Evolutionary conservation across 805 yeast species (phyloP).

Genomic region (Pichia sporocuriosa): DNA sequence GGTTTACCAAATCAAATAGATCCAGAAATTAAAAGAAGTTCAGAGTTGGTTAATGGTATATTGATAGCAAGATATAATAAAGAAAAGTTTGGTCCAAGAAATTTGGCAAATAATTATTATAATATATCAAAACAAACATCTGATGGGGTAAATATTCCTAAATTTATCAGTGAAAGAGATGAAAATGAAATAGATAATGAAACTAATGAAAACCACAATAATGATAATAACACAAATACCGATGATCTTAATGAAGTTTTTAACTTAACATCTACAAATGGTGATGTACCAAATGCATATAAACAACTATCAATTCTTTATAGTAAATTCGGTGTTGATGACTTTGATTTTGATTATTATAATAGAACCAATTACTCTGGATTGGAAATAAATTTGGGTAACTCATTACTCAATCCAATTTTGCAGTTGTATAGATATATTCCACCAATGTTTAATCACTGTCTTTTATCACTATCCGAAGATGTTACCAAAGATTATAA

Average conservation of each 20-base stretch:
- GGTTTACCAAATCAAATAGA: constrained; percentile 52
- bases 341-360: constrained; percentile 84
- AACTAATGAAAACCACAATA: not conserved
- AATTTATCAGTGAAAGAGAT: constrained; percentile 55
- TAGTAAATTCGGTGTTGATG: constrained; percentile 87
- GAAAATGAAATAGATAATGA: constrained; percentile 21
- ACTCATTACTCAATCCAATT: constrained; percentile 69
- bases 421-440: constrained; percentile 75
- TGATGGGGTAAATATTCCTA: constrained; percentile 31
- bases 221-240: constrained; percentile 3
- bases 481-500: constrained; percentile 44
- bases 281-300: constrained; percentile 66
- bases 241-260: constrained; percentile 20
- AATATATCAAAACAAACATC: constrained; percentile 29
- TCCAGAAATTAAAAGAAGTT: constrained; percentile 36
- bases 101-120: constrained; percentile 38
- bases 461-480: constrained; percentile 48
- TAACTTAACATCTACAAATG: constrained; percentile 27
- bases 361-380: constrained; percentile 74
- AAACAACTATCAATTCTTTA: constrained; percentile 69
- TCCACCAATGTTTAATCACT: constrained; percentile 63
- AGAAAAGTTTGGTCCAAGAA: constrained; percentile 50
- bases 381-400: constrained; percentile 79
- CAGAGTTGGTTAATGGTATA: constrained; percentile 31
- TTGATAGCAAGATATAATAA: constrained; percentile 48